These are phyloP conservation scores for Allomyces macrogynus DNA, from an alignment of 192 early-diverging fungal genomes.

Conservation along the genomic window DNA sequence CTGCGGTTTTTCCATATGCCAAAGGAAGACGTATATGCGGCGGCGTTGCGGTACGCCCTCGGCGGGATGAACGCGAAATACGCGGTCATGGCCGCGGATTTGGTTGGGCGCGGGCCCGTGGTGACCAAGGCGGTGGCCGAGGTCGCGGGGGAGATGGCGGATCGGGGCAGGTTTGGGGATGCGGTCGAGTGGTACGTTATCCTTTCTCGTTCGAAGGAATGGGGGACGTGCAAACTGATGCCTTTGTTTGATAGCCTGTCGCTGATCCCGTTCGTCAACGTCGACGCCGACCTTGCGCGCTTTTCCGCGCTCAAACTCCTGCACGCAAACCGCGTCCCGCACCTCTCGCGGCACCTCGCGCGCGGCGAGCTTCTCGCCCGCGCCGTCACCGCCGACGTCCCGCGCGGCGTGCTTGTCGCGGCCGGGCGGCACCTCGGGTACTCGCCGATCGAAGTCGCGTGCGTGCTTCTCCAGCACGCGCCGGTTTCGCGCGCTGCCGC, in stretches of 20 bases:
- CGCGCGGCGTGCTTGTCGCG: background rate
- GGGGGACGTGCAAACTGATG: background rate
- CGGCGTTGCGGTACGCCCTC: background rate
- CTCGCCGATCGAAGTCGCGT: background rate
- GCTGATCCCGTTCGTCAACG: background rate
- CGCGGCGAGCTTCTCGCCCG: background rate
- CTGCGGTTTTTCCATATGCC: background rate
- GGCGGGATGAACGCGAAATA: background rate
- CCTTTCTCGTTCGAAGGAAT: background rate
- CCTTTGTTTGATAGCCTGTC: background rate
- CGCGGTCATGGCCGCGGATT: background rate
- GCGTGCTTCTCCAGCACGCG: too few relatives aligned
- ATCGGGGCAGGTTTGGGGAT: background rate
- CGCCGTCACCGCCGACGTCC: background rate
- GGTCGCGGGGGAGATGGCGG: background rate
- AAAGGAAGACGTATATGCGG: background rate
- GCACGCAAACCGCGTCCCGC: background rate
- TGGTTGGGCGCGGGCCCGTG: background rate
- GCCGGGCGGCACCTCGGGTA: background rate
- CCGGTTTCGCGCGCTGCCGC: too few relatives aligned
- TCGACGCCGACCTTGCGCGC: background rate
- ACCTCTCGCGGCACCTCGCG: background rate
- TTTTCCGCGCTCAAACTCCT: background rate
- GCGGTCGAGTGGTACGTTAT: background rate
- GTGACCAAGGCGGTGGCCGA: background rate